Evolutionary conservation across 140 eudicot species (phyloP).

Genomic region (Bidens hawaiensis): DNA sequence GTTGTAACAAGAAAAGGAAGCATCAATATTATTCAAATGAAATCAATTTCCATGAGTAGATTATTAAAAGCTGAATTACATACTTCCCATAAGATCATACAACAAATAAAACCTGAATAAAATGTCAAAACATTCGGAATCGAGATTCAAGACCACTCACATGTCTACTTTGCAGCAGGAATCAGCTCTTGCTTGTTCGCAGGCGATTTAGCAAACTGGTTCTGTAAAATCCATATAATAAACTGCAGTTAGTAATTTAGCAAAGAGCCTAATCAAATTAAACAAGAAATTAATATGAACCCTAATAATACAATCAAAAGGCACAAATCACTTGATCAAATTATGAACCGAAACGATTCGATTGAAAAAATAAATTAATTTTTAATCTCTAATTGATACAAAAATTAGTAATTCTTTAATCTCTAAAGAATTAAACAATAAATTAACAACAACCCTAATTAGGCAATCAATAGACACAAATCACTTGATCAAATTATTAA

Average conservation of each 20-base stretch:
- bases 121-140: neutral
- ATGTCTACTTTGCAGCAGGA: constrained; percentile 5
- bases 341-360: no score
- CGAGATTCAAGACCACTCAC: constrained; percentile 2
- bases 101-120: neutral
- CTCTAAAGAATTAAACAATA: neutral
- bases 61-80: constrained; percentile 7
- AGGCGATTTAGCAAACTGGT: neutral
- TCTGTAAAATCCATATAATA: constrained; percentile 4
- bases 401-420: no score
- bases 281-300: neutral
- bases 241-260: neutral
- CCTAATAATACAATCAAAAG: neutral
- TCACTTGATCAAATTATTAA: neutral
- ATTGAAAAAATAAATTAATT: no score
- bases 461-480: neutral
- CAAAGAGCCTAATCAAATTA: neutral
- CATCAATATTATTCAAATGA: constrained; percentile 5
- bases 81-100: neutral
- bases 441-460: neutral
- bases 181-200: constrained; percentile 16
- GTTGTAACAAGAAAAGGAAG: constrained; percentile 7
- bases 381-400: no score
- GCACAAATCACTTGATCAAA: neutral
- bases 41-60: constrained; percentile 11